Base-by-base conservation (phyloP, 345 rosid species). In the Pistacia vera region DNA sequence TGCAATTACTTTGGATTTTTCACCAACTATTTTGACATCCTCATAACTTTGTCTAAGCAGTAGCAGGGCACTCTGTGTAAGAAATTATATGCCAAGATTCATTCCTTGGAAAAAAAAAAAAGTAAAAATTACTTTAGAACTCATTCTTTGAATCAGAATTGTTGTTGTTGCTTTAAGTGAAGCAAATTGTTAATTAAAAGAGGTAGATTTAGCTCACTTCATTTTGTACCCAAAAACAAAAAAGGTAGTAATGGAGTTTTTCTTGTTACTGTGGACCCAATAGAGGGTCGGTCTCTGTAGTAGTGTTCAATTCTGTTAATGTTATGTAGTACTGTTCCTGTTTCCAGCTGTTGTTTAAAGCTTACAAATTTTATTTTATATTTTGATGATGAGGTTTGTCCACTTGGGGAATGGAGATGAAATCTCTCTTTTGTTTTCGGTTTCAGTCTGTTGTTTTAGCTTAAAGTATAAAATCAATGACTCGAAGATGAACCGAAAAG, bases 401-500 rank as follows among this genome's bases (percentile, higher is more conserved):
- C 44, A 54, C 60, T 69, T 52, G 48, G 44, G 44, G 44, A 51
- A 68, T 52, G 72, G 41, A 67, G 60, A 8, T 33, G 22, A 54
- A 6, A 38, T 6, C 71, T 13, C 22, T 63, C 64, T 33, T 63
- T 25, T 73, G 78, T 73, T 73, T 73, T 63, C 61, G 30, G 74
- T 14, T 63, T 30, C 68, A 13, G 79, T 28, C 28, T 54, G 51
- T 74, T 60, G 66, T 72, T 75, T 72, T 72, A 20, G 81, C 76
- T 80, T 41, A 55, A 70, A 78, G 84, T 52, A 75, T 72, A 57
- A 75, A 66, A 75, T 76, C 81, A 82, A 77, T 78, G 83, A 80
- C 79, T 75, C 58, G 81, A 71, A 44, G 69, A n/a, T 73, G 55
- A 76, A 72, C 66, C 13, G 66, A 65, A 55, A 80, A 64, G 74